Conservation (phyloP, 2,329 filamentous ascomycete genomes). For the Aspergillus uvarum region DNA sequence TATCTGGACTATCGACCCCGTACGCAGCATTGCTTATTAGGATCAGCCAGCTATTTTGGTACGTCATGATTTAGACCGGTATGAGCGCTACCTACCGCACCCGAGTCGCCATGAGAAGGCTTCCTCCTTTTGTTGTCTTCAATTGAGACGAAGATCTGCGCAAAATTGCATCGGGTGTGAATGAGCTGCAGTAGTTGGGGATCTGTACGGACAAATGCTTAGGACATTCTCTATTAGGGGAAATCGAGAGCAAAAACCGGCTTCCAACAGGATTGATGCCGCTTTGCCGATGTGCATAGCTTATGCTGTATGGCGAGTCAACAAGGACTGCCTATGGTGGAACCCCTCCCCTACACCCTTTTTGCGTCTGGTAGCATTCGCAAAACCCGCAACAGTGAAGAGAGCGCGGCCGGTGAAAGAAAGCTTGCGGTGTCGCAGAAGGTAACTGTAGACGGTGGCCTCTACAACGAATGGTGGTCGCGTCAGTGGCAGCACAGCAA, state of each 20-base stretch:
- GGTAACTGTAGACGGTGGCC: neutral
- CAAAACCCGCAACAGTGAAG: neutral
- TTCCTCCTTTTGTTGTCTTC: neutral
- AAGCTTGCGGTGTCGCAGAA: neutral
- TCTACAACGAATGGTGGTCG: neutral
- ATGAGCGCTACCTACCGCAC: neutral
- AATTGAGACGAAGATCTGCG: neutral
- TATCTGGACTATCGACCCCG: no score
- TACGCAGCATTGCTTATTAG: neutral
- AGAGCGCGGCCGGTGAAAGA: neutral
- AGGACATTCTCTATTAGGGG: no score
- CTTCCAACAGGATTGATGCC: no score
- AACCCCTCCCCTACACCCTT: neutral
- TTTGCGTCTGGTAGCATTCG: neutral
- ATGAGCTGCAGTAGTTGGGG: no score
- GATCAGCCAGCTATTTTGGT: neutral
- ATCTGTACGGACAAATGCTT: no score
- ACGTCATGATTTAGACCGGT: neutral
- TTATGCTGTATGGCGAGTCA: neutral
- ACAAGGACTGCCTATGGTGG: neutral
- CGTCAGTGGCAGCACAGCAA: neutral
- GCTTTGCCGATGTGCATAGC: neutral
- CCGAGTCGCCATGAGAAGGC: neutral
- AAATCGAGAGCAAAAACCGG: no score
- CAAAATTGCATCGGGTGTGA: no score